Conservation (phyloP, 768 basidiomycete species). For the Artomyces pyxidatus region DNA sequence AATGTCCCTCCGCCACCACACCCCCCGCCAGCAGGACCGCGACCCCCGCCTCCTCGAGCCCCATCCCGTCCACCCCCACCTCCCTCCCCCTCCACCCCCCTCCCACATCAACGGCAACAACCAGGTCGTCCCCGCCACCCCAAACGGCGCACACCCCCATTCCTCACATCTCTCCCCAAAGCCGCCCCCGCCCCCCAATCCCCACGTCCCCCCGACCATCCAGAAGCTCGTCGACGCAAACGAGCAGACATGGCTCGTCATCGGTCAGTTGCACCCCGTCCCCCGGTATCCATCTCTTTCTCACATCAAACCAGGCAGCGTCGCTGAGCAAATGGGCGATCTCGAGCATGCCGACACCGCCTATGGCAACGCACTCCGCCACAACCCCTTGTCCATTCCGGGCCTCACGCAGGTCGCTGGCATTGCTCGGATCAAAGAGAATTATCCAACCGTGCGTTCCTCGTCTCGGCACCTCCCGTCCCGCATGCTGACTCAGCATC, state of each 20-base stretch:
- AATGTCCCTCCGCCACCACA: slow-evolving; percentile 59
- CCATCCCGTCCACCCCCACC: slow-evolving; percentile 35
- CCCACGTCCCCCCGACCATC: slow-evolving; percentile 36
- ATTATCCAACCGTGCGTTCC: slow-evolving; percentile 83
- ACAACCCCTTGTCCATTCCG: slow-evolving; percentile 85
- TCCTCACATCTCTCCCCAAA: slow-evolving; percentile 32
- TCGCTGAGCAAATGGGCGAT: slow-evolving; percentile 94
- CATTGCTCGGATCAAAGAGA: slow-evolving; percentile 95
- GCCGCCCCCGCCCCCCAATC: slow-evolving; percentile 17
- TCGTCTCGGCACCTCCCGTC: slow-evolving; percentile 9
- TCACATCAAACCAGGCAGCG: slow-evolving; percentile 56
- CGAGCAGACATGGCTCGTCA: slow-evolving; percentile 92
- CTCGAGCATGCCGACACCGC: slow-evolving; percentile 86
- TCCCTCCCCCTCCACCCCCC: slow-evolving; percentile 30
- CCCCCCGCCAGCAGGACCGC: slow-evolving; percentile 50
- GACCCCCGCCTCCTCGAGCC: slow-evolving; percentile 61
- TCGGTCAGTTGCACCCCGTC: slow-evolving; percentile 45
- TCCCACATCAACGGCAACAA: slow-evolving; percentile 48
- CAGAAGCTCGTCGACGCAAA: slow-evolving; percentile 80
- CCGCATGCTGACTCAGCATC: slow-evolving; percentile 15
- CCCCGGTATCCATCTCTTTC: slow-evolving; percentile 7
- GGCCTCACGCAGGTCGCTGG: slow-evolving; percentile 92
- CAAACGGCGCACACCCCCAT: slow-evolving; percentile 37
- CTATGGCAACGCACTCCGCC: slow-evolving; percentile 92
- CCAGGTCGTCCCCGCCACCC: slow-evolving; percentile 35